phyloP scores from a whole-genome alignment of 2,329 filamentous ascomycete species.

The Ceratocystis papillata region DNA sequence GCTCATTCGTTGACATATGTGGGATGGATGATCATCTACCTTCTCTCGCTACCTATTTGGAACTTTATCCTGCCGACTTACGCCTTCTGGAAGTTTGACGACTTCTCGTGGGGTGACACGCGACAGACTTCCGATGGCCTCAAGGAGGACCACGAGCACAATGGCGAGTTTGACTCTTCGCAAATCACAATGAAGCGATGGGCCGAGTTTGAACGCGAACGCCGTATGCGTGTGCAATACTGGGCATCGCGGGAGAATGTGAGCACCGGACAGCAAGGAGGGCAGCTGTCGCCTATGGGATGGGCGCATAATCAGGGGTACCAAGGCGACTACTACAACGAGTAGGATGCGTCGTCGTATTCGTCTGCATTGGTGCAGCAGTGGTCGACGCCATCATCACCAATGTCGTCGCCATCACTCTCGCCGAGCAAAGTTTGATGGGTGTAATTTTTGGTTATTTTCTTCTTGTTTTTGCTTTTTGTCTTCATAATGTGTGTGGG shows the following conservation, averaged over 20 bases:
- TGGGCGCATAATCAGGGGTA: constrained; percentile 36
- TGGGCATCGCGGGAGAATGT: constrained; percentile 46
- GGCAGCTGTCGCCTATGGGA: constrained; percentile 33
- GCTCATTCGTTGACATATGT: constrained; percentile 90
- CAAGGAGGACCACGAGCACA: constrained; percentile 76
- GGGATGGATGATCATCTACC: constrained; percentile 93
- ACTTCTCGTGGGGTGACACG: constrained; percentile 98
- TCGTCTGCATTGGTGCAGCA: background rate
- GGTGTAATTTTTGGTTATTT: constrained; percentile 7
- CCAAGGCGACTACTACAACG: constrained; percentile 43
- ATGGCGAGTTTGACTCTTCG: constrained; percentile 94
- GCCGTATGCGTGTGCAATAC: constrained; percentile 41
- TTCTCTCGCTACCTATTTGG: constrained; percentile 87
- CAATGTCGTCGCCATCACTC: constrained; percentile 1
- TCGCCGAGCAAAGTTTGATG: constrained; percentile 29
- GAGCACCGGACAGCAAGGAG: constrained; percentile 35
- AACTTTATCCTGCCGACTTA: constrained; percentile 93
- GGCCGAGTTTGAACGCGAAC: constrained; percentile 80
- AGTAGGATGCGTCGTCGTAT: constrained; percentile 10
- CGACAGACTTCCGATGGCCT: constrained; percentile 88
- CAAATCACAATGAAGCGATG: constrained; percentile 99
- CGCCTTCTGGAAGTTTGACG: constrained; percentile 99
- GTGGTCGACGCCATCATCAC: background rate
- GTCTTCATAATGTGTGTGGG: background rate
- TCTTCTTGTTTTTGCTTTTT: constrained; percentile 3